These are phyloP conservation scores for Aspergillus felis DNA, from an alignment of 2,329 filamentous ascomycete species.

Conservation along the genomic window DNA sequence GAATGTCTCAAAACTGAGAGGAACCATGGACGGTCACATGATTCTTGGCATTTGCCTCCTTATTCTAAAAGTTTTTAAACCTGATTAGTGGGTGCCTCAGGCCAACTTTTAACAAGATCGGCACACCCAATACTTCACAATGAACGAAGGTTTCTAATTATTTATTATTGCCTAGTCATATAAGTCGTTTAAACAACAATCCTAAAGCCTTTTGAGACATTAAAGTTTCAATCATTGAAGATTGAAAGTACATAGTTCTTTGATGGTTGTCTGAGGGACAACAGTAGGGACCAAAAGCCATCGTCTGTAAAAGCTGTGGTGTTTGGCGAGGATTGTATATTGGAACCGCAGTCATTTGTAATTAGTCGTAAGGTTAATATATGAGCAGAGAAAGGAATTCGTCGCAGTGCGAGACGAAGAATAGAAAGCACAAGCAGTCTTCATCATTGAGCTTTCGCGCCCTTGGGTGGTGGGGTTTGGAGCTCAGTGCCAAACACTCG, in stretches of 20 bases:
- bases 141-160: conserved; percentile 7
- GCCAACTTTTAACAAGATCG: neutral
- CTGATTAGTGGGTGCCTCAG: neutral
- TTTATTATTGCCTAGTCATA: conserved; percentile 17
- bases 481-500: conserved; percentile 86
- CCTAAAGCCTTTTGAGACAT: conserved; percentile 1
- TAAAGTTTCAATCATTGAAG: neutral
- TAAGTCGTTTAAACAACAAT: conserved; percentile 16
- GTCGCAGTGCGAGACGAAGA: neutral
- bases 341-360: neutral
- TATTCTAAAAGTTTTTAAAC: neutral
- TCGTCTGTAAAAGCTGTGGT: neutral
- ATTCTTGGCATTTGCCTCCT: conserved; percentile 8
- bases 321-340: neutral
- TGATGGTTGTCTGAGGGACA: neutral
- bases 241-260: neutral
- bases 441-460: conserved; percentile 33
- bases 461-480: conserved; percentile 37
- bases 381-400: neutral
- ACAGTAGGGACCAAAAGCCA: neutral
- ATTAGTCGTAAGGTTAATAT: neutral
- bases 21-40: conserved; percentile 5
- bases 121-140: neutral
- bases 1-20: neutral
- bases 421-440: neutral